A percentile compares a stretch with the other conserved stretches of the same genome.
These are phyloP conservation scores for Lizanozyma gosingica DNA, from an alignment of 1,139 yeast genomes.

Conservation along the genomic window DNA sequence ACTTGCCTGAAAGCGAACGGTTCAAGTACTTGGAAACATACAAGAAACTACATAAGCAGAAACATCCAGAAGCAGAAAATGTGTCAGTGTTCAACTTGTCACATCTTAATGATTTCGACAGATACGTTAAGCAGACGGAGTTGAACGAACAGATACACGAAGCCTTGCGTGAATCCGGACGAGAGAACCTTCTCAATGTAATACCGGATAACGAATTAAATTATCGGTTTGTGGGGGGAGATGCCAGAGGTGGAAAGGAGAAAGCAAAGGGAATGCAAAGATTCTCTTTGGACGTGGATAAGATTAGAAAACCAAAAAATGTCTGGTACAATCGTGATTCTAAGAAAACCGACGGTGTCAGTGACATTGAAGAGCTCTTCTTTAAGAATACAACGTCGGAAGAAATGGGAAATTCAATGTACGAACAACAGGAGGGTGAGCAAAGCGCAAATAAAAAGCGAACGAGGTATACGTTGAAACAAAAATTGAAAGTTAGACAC, in stretches of 20 bases:
- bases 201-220: not conserved
- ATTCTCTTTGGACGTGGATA: not conserved
- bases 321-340: not conserved
- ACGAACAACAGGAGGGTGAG: not conserved
- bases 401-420: not conserved
- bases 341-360: not conserved
- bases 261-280: not conserved
- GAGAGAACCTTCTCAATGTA: not conserved
- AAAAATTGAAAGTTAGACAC: constrained; percentile 62
- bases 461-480: constrained; percentile 12
- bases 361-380: not conserved
- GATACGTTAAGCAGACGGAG: not conserved
- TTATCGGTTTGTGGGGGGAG: not conserved
- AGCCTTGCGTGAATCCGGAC: not conserved
- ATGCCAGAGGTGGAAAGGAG: not conserved
- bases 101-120: not conserved
- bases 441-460: constrained; percentile 5
- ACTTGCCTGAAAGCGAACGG: not conserved
- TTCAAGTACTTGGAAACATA: constrained; percentile 23
- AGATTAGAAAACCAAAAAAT: not conserved
- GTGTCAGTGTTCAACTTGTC: not conserved
- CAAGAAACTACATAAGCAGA: constrained; percentile 13
- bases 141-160: constrained; percentile 1
- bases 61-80: constrained; percentile 1
- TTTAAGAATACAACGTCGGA: not conserved